Evolutionary conservation across 257 asterid species (phyloP).

Genomic region (Solanum ahanhuiri): DNA sequence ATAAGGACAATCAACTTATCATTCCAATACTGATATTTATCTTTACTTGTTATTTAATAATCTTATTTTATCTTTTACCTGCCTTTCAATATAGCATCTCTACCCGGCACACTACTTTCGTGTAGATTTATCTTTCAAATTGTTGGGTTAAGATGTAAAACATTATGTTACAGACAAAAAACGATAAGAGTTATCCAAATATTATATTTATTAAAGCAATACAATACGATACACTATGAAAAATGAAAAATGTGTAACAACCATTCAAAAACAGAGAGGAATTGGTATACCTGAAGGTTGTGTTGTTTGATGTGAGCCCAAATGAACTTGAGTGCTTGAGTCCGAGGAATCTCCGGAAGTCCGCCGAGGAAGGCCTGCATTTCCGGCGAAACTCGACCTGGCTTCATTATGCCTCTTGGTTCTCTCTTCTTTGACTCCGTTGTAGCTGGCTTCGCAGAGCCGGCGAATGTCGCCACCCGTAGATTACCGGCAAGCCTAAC

Average conservation of each 20-base stretch:
- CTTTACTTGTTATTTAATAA: too few species aligned
- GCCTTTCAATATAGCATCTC: too few species aligned
- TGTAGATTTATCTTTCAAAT: background rate
- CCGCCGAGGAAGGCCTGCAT: constrained; percentile 11
- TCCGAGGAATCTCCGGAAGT: constrained; percentile 13
- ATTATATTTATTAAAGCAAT: too few species aligned
- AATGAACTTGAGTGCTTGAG: constrained; percentile 13
- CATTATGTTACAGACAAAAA: background rate
- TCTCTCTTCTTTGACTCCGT: constrained; percentile 8
- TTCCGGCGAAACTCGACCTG: constrained; percentile 13
- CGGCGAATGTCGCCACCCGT: background rate
- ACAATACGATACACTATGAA: too few species aligned
- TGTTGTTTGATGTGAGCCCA: constrained; percentile 16
- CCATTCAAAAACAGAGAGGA: background rate
- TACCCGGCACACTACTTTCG: background rate
- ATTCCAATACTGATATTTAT: too few species aligned
- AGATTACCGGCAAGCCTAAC: background rate
- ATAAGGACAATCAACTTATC: background rate
- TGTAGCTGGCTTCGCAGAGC: background rate
- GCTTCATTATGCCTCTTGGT: constrained; percentile 14
- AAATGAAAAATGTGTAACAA: too few species aligned
- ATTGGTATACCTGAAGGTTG: constrained; percentile 8
- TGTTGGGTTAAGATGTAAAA: background rate
- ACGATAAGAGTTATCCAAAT: background rate
- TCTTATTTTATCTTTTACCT: too few species aligned